Conservation (phyloP, 176 grass and related monocot species). For the Ensete glaucum region DNA sequence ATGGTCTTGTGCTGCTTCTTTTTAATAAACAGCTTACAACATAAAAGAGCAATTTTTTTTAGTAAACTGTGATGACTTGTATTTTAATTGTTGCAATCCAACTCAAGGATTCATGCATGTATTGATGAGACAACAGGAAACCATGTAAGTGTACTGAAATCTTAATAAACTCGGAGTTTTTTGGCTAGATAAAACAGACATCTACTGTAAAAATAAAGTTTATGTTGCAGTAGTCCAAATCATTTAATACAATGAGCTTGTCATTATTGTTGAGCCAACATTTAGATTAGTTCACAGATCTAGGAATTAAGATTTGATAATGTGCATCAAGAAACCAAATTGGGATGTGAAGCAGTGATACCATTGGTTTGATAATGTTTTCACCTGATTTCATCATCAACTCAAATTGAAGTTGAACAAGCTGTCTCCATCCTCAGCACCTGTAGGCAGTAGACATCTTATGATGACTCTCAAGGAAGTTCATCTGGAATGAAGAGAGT, state of each 20-base stretch:
- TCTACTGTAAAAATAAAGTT: neutral
- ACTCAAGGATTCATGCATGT: neutral
- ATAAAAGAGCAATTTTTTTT: too few relatives aligned
- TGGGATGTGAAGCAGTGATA: neutral
- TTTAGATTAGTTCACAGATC: neutral
- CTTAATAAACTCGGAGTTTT: neutral
- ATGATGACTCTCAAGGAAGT: neutral
- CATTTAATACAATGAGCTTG: neutral
- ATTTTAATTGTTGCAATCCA: neutral
- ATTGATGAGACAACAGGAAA: neutral
- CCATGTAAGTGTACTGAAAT: neutral
- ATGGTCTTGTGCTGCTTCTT: neutral
- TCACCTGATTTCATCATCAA: neutral
- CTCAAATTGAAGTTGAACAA: neutral
- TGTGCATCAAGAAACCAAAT: neutral
- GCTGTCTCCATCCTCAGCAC: neutral
- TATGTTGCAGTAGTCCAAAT: neutral
- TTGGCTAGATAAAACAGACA: neutral
- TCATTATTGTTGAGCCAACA: too few relatives aligned
- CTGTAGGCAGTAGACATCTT: neutral
- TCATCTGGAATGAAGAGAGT: neutral
- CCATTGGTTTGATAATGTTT: too few relatives aligned
- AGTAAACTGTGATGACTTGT: too few relatives aligned
- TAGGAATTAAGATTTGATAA: neutral
- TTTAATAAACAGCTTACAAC: neutral